Percentiles rank a stretch among this genome's conserved stretches.
Evolutionary conservation across 345 rosid species (phyloP).

Genomic region (Aquilaria sinensis): DNA sequence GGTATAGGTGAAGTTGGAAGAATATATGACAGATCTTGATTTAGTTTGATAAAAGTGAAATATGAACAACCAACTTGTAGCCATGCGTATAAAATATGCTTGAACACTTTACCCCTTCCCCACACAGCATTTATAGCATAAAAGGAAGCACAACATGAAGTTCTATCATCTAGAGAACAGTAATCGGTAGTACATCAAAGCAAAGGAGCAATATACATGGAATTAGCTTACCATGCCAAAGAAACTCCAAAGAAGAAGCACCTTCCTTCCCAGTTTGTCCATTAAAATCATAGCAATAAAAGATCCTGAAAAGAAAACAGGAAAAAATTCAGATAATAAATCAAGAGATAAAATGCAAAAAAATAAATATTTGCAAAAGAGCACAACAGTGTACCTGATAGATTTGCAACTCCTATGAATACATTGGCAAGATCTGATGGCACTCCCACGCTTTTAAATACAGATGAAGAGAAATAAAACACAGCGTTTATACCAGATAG

Average conservation of each 20-base stretch:
- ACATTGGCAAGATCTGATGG: slow-evolving; percentile 72
- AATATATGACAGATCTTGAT: no score
- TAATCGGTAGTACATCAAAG: background rate
- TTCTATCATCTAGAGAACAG: slow-evolving; percentile 1
- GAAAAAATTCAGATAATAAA: background rate
- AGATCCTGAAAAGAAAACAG: slow-evolving; percentile 49
- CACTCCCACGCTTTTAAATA: slow-evolving; percentile 91
- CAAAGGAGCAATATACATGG: background rate
- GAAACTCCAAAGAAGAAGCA: slow-evolving; percentile 78
- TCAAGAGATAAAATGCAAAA: slow-evolving; percentile 8
- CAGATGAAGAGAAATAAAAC: slow-evolving; percentile 97
- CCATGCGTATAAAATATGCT: background rate
- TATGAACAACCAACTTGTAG: no score
- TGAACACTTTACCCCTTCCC: background rate
- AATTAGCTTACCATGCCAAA: slow-evolving; percentile 57
- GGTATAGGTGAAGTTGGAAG: no score
- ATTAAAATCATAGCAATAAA: slow-evolving; percentile 78
- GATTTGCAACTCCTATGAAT: slow-evolving; percentile 73
- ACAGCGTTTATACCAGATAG: slow-evolving; percentile 99
- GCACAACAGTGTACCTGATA: slow-evolving; percentile 44
- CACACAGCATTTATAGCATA: background rate
- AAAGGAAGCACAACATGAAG: background rate
- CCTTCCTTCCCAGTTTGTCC: slow-evolving; percentile 88
- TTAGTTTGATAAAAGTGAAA: no score
- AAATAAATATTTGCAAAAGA: slow-evolving; percentile 5